Evolutionary conservation across 2,329 filamentous ascomycete species (phyloP).

Genomic region (Phialemoniopsis sp.): DNA sequence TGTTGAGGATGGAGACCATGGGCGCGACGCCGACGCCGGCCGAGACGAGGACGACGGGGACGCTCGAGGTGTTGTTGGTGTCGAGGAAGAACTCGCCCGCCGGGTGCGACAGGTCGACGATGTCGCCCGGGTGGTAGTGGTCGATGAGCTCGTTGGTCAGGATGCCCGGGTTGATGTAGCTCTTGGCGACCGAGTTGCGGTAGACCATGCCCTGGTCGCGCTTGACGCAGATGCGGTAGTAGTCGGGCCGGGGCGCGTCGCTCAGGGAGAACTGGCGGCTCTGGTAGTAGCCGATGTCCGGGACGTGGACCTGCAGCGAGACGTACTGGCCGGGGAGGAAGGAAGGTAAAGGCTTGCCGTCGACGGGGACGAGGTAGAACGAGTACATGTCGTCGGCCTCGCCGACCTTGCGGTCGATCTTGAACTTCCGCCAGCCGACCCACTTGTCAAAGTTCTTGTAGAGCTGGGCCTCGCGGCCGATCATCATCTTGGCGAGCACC

Average conservation of each 20-base stretch:
- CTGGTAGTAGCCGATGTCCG: slow-evolving; percentile 54
- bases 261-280: slow-evolving; percentile 70
- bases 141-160: slow-evolving; percentile 69
- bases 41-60: slow-evolving; percentile 56
- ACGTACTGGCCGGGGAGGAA: slow-evolving; percentile 73
- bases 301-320: slow-evolving; percentile 56
- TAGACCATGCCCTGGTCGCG: slow-evolving; percentile 52
- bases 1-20: slow-evolving; percentile 57
- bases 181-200: slow-evolving; percentile 33
- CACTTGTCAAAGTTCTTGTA: slow-evolving; percentile 60
- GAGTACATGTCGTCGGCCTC: slow-evolving; percentile 68
- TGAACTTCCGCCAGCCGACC: slow-evolving; percentile 65
- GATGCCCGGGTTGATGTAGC: slow-evolving; percentile 53
- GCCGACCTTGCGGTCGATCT: slow-evolving; percentile 57
- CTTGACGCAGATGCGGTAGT: slow-evolving; percentile 71
- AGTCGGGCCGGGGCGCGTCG: slow-evolving; percentile 55
- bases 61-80: slow-evolving; percentile 27
- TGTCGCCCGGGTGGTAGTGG: slow-evolving; percentile 54
- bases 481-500: slow-evolving; percentile 70
- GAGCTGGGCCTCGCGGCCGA: slow-evolving; percentile 58
- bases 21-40: slow-evolving; percentile 59
- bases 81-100: slow-evolving; percentile 58
- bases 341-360: slow-evolving; percentile 53
- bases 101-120: slow-evolving; percentile 63
- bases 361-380: slow-evolving; percentile 62